Percentiles rank a stretch among this genome's conserved stretches.
These are phyloP conservation scores for Uronychia binucleata DNA, from an alignment of 73 alveolate genomes.

Conservation along the genomic window DNA sequence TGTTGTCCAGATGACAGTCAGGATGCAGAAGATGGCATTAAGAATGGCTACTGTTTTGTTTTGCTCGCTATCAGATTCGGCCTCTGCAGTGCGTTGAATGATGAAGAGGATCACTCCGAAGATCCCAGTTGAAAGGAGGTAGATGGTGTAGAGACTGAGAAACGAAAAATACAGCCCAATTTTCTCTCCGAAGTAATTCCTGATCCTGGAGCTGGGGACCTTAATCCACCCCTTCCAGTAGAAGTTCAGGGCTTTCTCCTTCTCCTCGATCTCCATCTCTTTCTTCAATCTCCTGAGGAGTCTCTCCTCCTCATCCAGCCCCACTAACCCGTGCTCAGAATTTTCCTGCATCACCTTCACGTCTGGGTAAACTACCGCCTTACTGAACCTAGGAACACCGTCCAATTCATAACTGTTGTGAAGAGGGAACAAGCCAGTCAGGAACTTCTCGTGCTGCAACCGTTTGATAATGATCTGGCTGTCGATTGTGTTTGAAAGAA, in stretches of 20 bases:
- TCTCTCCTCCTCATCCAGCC: neutral
- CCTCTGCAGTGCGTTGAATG: neutral
- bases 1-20: conserved; percentile 57
- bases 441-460: neutral
- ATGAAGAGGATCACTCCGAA: conserved; percentile 42
- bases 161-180: conserved; percentile 41
- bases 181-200: conserved; percentile 55
- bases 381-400: neutral
- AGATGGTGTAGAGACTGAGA: conserved; percentile 11
- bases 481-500: neutral
- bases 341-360: no score
- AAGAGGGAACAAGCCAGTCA: neutral
- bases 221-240: neutral
- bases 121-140: neutral
- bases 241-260: neutral
- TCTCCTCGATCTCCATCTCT: neutral
- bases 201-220: conserved; percentile 4
- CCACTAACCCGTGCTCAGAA: no score
- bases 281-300: neutral
- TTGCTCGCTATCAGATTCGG: neutral
- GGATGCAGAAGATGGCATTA: conserved; percentile 17
- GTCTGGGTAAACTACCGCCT: no score
- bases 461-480: neutral
- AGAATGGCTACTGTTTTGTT: neutral
- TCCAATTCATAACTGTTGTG: neutral